Evolutionary conservation across 306 rosid genomes (phyloP).

Genomic region (Lathyrus tuberosus): DNA sequence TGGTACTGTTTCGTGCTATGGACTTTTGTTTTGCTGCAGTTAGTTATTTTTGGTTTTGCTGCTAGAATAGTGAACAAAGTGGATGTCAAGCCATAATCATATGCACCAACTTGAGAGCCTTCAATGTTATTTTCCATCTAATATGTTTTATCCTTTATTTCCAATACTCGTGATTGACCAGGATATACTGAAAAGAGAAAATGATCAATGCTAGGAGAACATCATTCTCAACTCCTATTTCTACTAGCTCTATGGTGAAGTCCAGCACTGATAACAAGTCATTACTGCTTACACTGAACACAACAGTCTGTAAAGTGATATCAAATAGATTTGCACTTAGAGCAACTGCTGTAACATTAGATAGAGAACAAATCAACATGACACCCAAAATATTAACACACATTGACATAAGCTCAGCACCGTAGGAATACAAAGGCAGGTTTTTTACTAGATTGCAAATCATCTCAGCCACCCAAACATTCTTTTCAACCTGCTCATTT

Average conservation of each 20-base stretch:
- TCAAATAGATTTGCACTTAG: constrained; percentile 78
- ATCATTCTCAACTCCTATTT: constrained; percentile 83
- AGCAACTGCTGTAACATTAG: constrained; percentile 62
- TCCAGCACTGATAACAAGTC: constrained; percentile 81
- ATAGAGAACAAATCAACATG: constrained; percentile 81
- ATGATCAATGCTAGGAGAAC: constrained; percentile 69
- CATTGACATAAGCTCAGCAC: constrained; percentile 78
- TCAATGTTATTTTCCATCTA: constrained; percentile 82
- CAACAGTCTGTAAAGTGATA: constrained; percentile 48
- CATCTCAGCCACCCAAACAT: constrained; percentile 77
- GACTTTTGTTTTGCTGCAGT: too few species aligned
- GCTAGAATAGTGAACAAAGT: too few species aligned
- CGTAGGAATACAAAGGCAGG: constrained; percentile 58
- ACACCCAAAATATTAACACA: constrained; percentile 70
- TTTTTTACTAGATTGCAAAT: constrained; percentile 73
- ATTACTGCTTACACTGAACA: constrained; percentile 45
- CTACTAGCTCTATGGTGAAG: constrained; percentile 80
- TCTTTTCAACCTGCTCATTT: constrained; percentile 56
- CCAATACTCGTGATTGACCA: constrained; percentile 87
- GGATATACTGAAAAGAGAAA: constrained; percentile 83
- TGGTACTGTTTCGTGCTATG: too few species aligned
- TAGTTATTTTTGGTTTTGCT: too few species aligned
- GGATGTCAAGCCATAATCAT: too few species aligned
- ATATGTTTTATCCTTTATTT: constrained; percentile 76
- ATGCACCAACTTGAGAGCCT: too few species aligned